Evolutionary conservation across 768 basidiomycete genomes (phyloP), one percentile per base, ranked within the genome.

Genomic region (Aureoboletus auriporus): DNA sequence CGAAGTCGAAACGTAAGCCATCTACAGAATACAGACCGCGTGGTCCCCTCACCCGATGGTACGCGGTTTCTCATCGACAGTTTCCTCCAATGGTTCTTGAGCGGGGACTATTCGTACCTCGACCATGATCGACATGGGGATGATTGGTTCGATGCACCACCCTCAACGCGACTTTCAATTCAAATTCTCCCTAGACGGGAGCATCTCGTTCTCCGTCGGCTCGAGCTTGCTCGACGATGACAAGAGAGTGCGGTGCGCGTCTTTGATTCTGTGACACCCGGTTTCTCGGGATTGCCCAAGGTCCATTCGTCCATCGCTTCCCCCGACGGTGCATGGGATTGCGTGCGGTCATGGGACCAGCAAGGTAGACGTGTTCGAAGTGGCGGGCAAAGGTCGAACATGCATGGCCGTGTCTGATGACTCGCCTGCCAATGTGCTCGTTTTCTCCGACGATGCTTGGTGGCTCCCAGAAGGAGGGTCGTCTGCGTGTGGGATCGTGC

Each of bases 401-500:
- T 42, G 6, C 16, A 16, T 59, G 6, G 4, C 4, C 5, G 20
- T 20, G 1, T n/a, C 38, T 8, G 11, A 44, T 33, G n/a, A 34
- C 6, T 39, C 28, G 7, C 31, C 43, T 1, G 14, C 53, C 23
- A 41, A 34, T 0, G 50, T 42, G 0, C 30, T 65, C 30, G 14
- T 38, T 8, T 65, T 64, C 44, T 61, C 59, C 5, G 44, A 41
- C 8, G 50, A 57, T 27, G 52, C 49, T 55, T 26, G 58, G 63
- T 2, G 65, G 57, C 4, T 62, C 49, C 14, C 4, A 47, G n/a
- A 16, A 20, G 49, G 7, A 52, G 53, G 4, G 37, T 43, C 2
- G 48, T 66, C 14, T 50, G 28, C 0, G 26, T 66, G 6, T 66
- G 59, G 63, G 54, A 61, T 20, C 50, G 46, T 3, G n/a, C 34